Evolutionary conservation across 192 early-diverging fungal species (phyloP).

Genomic region (Backusella mclennaniae): DNA sequence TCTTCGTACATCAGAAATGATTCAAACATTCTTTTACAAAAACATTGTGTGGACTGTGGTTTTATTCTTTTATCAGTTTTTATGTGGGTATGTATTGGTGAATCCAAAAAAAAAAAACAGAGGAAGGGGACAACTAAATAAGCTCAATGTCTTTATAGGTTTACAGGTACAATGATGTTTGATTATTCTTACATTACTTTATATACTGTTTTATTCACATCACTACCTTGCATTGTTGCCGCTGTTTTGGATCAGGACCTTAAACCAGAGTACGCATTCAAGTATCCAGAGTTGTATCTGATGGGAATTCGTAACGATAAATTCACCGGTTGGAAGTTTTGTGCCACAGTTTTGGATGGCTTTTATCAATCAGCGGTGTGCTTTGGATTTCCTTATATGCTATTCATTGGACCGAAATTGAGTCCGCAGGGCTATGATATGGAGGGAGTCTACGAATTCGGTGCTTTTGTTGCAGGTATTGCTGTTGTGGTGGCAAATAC

Average conservation of each 20-base stretch:
- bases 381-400: slow-evolving; percentile 57
- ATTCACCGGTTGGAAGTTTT: slow-evolving; percentile 64
- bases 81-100: slow-evolving; percentile 59
- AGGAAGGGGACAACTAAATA: neutral
- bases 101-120: no score
- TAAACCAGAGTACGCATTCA: slow-evolving; percentile 51
- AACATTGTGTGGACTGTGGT: slow-evolving; percentile 68
- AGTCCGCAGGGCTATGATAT: slow-evolving; percentile 31
- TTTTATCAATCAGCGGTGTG: slow-evolving; percentile 61
- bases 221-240: slow-evolving; percentile 62
- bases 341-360: slow-evolving; percentile 56
- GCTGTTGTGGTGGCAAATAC: slow-evolving; percentile 75
- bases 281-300: slow-evolving; percentile 71
- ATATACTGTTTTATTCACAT: slow-evolving; percentile 79
- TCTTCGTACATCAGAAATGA: slow-evolving; percentile 52
- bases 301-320: slow-evolving; percentile 56
- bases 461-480: slow-evolving; percentile 68
- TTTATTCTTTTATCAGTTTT: slow-evolving; percentile 78
- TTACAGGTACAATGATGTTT: slow-evolving; percentile 65
- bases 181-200: slow-evolving; percentile 77
- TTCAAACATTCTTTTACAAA: slow-evolving; percentile 73
- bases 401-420: slow-evolving; percentile 44
- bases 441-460: slow-evolving; percentile 63
- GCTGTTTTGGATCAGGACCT: slow-evolving; percentile 77
- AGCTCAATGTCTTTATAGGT: slow-evolving; percentile 41